Percentiles rank a stretch among this genome's conserved stretches.
These are phyloP conservation scores for Mariannaea sp. DNA, from an alignment of 2,329 filamentous ascomycete species.

Conservation along the genomic window DNA sequence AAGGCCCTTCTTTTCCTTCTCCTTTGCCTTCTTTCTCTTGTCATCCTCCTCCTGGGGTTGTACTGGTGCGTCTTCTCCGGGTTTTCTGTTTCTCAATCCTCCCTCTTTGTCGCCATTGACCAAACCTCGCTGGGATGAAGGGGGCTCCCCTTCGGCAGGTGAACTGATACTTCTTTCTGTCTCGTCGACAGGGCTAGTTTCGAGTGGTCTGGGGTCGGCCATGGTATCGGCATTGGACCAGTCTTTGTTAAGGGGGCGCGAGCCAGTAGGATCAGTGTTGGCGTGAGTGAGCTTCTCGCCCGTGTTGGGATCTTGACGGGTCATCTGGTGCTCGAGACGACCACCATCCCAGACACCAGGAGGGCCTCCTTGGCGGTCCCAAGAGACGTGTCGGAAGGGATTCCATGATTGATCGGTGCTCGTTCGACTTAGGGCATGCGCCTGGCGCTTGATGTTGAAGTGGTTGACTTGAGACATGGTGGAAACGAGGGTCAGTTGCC, in stretches of 20 bases:
- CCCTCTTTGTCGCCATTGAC: slow-evolving; percentile 30
- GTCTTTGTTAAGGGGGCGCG: slow-evolving; percentile 29
- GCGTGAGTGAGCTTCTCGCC: slow-evolving; percentile 44
- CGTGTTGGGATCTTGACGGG: slow-evolving; percentile 24
- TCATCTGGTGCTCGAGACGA: slow-evolving; percentile 40
- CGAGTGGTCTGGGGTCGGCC: slow-evolving; percentile 18
- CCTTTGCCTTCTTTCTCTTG: slow-evolving; percentile 41
- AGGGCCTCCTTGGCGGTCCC: slow-evolving; percentile 39
- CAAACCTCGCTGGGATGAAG: slow-evolving; percentile 26
- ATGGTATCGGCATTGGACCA: slow-evolving; percentile 36
- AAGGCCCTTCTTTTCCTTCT: slow-evolving; percentile 49
- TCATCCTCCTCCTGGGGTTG: slow-evolving; percentile 33
- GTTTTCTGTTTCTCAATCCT: slow-evolving; percentile 41
- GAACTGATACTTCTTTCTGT: slow-evolving; percentile 25
- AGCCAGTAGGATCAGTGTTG: slow-evolving; percentile 40
- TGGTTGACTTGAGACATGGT: slow-evolving; percentile 49
- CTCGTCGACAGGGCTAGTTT: slow-evolving; percentile 25
- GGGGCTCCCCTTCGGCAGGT: slow-evolving; percentile 29
- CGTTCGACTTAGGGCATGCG: slow-evolving; percentile 49
- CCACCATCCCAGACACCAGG: slow-evolving; percentile 44
- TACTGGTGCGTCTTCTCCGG: slow-evolving; percentile 26
- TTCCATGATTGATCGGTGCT: slow-evolving; percentile 48
- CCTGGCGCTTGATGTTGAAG: slow-evolving; percentile 50
- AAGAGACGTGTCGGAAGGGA: slow-evolving; percentile 50
- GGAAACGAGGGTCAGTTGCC: not conserved